Base-by-base conservation (phyloP, 768 basidiomycete species). In the Chlorophyllum brunneum region DNA sequence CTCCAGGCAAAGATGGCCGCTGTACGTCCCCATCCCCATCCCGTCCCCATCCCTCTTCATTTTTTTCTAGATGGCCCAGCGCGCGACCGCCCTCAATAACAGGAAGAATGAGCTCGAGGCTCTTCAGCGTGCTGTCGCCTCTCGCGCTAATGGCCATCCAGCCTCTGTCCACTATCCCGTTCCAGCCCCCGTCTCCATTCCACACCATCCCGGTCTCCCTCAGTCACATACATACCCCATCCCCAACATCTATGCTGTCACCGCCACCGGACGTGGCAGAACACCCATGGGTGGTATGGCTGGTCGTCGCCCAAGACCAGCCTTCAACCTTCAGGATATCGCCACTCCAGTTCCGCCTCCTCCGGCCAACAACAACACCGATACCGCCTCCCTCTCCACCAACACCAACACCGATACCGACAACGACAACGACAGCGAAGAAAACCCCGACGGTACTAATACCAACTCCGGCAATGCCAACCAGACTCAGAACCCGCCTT, bases 1-100 rank as follows among this genome's bases (percentile, higher is more conserved):
- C 78, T 98, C 39, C 93, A 94, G 65, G 92, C 90, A 56, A 97
- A 93, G 75, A 89, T 98, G 87, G 90, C 88, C 36, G 90, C 87
- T 24, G 92, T 95, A 65, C 60, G 68, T 61, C 47, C 41, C 34
- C 20, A 38, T 53, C 38, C 36, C 82, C 75, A 37, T 38, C 13
- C 11, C 6, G 40, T 50, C 36, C 54, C 54, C 39, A 57, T 15
- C n/a, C 38, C 5, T 29, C 10, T 18, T 42, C 10, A 16, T 6
- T 37, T 24, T 11, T 18, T 48, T 52, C 37, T 47, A 58, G 57
- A 48, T 51, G 6, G 55, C 43, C 42, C 45, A 55, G 20, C 56
- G 47, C 20, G 47, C 50, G 24, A 20, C 45, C 44, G 48, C 43
- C 23, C 50, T 47, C 45, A 48, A 50, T 44, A 52, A 34, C 43